Evolutionary conservation across 1,139 yeast genomes (phyloP).

Genomic region (Hyphopichia wangnamkhiaoensis): DNA sequence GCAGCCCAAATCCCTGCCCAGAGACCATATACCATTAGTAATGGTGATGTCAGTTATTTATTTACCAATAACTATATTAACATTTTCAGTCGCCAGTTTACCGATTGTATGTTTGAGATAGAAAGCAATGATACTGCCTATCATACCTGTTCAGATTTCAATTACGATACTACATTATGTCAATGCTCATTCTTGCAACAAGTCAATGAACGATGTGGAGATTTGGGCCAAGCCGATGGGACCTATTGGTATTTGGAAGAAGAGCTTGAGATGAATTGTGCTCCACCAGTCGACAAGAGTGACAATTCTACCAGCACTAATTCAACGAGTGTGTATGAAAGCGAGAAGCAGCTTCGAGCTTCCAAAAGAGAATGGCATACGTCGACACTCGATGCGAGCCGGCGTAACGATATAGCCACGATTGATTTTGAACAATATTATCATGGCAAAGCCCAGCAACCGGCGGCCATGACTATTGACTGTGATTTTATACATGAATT

Average conservation of each 20-base stretch:
- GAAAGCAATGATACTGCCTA: slow-evolving; percentile 2
- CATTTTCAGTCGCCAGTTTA: slow-evolving; percentile 6
- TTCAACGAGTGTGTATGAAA: background rate
- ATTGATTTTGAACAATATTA: slow-evolving; percentile 10
- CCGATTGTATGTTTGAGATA: slow-evolving; percentile 8
- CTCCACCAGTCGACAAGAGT: background rate
- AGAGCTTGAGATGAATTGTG: slow-evolving; percentile 3
- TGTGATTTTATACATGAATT: slow-evolving; percentile 10
- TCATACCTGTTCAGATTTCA: slow-evolving; percentile 5
- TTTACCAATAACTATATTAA: slow-evolving; percentile 7
- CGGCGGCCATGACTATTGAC: slow-evolving; percentile 14
- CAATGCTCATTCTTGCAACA: slow-evolving; percentile 8
- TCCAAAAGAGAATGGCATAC: no score
- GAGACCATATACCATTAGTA: background rate
- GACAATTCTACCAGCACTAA: background rate
- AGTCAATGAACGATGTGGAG: slow-evolving; percentile 6
- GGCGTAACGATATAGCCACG: no score
- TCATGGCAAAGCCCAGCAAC: slow-evolving; percentile 6
- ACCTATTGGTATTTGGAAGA: slow-evolving; percentile 9
- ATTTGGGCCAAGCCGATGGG: slow-evolving; percentile 1
- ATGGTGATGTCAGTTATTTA: background rate
- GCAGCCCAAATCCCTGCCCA: no score
- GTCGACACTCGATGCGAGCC: no score
- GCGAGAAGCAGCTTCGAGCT: no score
- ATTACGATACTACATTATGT: background rate